phyloP scores from a whole-genome alignment of 208 protist genomes.

The Wallacemonas sp. region DNA sequence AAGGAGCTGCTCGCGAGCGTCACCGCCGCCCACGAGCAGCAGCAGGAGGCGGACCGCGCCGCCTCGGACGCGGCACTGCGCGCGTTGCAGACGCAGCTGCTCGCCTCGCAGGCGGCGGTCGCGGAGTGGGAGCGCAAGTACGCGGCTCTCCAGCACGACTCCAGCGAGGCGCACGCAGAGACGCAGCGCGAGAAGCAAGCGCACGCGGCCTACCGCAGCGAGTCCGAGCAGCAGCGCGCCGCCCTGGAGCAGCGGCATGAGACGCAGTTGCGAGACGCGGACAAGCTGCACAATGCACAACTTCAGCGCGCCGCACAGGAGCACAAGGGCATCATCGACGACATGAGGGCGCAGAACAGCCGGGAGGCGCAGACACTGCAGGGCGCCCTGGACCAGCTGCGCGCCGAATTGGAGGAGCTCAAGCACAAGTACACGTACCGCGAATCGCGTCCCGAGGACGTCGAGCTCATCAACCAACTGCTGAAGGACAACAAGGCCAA shows the following conservation, averaged over 20 bases:
- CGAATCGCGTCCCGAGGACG: conserved; percentile 89
- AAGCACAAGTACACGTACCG: conserved; percentile 91
- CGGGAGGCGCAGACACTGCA: conserved; percentile 43
- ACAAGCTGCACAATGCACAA: conserved; percentile 29
- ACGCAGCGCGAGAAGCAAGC: conserved; percentile 31
- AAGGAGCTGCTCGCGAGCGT: conserved; percentile 12
- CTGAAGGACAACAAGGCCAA: conserved; percentile 74
- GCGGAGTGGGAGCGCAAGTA: conserved; percentile 16
- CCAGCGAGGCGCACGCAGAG: conserved; percentile 15
- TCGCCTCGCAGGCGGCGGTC: conserved; percentile 2
- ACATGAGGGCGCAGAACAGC: conserved; percentile 42
- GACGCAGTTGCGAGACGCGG: conserved; percentile 17
- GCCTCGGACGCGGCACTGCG: conserved; percentile 14
- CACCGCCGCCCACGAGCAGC: conserved; percentile 5
- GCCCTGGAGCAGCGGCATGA: conserved; percentile 25
- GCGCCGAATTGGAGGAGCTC: conserved; percentile 50
- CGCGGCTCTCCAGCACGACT: not conserved
- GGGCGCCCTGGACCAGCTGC: conserved; percentile 42
- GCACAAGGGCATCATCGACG: conserved; percentile 57
- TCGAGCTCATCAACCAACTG: conserved; percentile 89
- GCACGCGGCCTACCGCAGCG: conserved; percentile 18
- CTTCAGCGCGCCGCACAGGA: conserved; percentile 33
- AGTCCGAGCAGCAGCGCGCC: conserved; percentile 26
- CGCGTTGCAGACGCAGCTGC: conserved; percentile 20
- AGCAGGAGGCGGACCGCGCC: conserved; percentile 14